Evolutionary conservation across 2,329 filamentous ascomycete genomes (phyloP).

Genomic region (Didymella keratinophila): DNA sequence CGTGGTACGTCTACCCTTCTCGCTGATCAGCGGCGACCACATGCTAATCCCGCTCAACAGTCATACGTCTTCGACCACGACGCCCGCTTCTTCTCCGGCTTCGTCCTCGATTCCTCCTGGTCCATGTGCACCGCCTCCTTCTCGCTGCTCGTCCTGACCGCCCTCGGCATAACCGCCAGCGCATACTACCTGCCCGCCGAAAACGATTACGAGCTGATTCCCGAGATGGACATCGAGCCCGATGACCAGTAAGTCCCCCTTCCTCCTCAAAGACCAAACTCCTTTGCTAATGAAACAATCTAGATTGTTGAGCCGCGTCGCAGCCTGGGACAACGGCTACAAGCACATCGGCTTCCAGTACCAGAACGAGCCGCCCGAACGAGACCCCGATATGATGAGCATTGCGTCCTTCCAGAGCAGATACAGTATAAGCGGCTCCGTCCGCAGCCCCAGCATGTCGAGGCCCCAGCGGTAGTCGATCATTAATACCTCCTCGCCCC

Average conservation of each 20-base stretch:
- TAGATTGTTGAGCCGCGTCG: constrained; percentile 46
- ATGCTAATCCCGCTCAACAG: constrained; percentile 55
- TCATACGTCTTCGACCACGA: constrained; percentile 85
- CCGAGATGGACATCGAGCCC: constrained; percentile 43
- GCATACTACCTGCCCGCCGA: constrained; percentile 77
- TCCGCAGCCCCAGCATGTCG: constrained; percentile 14
- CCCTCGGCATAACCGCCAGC: constrained; percentile 68
- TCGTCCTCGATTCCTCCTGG: constrained; percentile 82
- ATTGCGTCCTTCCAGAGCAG: constrained; percentile 22
- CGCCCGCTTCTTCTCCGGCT: constrained; percentile 82
- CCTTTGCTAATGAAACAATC: constrained; percentile 29
- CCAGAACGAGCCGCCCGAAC: constrained; percentile 22
- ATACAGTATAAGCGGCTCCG: constrained; percentile 17
- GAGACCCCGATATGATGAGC: constrained; percentile 27
- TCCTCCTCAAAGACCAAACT: background rate
- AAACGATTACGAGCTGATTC: constrained; percentile 84
- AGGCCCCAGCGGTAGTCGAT: constrained; percentile 15
- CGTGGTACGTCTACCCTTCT: constrained; percentile 67
- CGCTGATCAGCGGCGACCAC: background rate
- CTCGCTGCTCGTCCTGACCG: constrained; percentile 62
- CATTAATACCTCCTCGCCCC: constrained; percentile 3
- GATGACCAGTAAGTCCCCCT: constrained; percentile 44
- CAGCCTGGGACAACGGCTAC: constrained; percentile 47
- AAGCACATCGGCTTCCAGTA: constrained; percentile 29
- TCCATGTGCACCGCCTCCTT: constrained; percentile 70